Evolutionary conservation across 176 grass and related monocot genomes (phyloP).

Genomic region (Ensete glaucum): DNA sequence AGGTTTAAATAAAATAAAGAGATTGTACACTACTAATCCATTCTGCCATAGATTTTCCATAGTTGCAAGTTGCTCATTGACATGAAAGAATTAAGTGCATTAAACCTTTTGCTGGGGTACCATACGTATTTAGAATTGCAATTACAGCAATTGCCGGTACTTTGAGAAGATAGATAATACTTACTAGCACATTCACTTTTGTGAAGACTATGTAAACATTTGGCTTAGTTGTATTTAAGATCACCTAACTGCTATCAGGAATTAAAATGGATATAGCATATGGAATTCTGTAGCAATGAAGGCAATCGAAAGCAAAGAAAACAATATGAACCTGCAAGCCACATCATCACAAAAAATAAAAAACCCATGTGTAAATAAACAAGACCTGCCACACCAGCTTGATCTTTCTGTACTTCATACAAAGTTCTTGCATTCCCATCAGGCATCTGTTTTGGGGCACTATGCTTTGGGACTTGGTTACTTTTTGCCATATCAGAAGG

Average conservation of each 20-base stretch:
- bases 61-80: too few relatives aligned
- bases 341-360: neutral
- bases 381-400: conserved; percentile 10
- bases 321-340: neutral
- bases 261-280: neutral
- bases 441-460: conserved; percentile 29
- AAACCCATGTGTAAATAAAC: conserved; percentile 4
- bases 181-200: too few relatives aligned
- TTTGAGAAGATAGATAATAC: too few relatives aligned
- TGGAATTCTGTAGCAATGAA: neutral
- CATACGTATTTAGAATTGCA: too few relatives aligned
- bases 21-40: too few relatives aligned
- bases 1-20: too few relatives aligned
- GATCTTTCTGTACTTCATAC: conserved; percentile 17
- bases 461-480: conserved; percentile 28
- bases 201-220: too few relatives aligned
- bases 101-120: too few relatives aligned
- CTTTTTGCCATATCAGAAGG: conserved; percentile 23
- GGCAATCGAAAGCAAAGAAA: neutral
- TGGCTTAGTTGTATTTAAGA: too few relatives aligned
- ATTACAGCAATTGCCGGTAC: too few relatives aligned
- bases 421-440: conserved; percentile 16
- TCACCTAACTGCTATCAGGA: neutral
- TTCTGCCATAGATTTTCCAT: too few relatives aligned
- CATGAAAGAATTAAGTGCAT: too few relatives aligned